A percentile compares a stretch with the other conserved stretches of the same genome.
phyloP scores from a whole-genome alignment of 2,329 filamentous ascomycete genomes.

The Microsporum canis region DNA sequence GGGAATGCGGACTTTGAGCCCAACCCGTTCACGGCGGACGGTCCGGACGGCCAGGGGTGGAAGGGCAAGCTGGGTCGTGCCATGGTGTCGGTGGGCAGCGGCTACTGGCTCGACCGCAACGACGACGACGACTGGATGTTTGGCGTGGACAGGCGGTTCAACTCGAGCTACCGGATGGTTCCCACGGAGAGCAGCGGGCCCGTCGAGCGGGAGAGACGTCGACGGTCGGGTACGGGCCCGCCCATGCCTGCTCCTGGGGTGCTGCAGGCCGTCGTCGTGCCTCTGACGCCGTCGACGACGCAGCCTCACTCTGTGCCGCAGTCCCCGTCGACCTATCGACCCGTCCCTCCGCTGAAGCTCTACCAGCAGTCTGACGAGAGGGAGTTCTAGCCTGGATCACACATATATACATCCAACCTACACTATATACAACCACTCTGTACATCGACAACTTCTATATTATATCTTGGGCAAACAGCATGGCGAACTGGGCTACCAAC shows the following conservation, averaged over 20 bases:
- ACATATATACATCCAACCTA: not conserved
- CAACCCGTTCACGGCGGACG: slow-evolving; percentile 58
- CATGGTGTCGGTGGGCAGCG: slow-evolving; percentile 62
- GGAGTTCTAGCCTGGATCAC: not conserved
- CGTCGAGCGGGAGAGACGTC: slow-evolving; percentile 47
- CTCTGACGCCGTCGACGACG: not conserved
- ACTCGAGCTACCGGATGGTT: slow-evolving; percentile 29
- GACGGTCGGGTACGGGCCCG: slow-evolving; percentile 51
- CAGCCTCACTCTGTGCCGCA: not conserved
- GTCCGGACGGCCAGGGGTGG: slow-evolving; percentile 68
- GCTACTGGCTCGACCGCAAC: slow-evolving; percentile 68
- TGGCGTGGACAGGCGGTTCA: slow-evolving; percentile 51
- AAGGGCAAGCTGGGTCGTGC: slow-evolving; percentile 64
- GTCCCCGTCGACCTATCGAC: not conserved
- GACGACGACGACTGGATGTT: slow-evolving; percentile 57
- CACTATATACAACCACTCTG: not conserved
- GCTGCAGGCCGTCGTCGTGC: slow-evolving; percentile 21
- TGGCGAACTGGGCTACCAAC: not conserved
- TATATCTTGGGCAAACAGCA: not conserved
- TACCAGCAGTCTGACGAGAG: slow-evolving; percentile 6
- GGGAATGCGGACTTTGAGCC: slow-evolving; percentile 39
- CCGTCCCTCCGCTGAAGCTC: slow-evolving; percentile 5
- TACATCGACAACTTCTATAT: not conserved
- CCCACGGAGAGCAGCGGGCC: slow-evolving; percentile 35
- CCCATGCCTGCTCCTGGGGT: slow-evolving; percentile 31